Evolutionary conservation across 208 protist species (phyloP).

Genomic region (Zelonia costaricensis): DNA sequence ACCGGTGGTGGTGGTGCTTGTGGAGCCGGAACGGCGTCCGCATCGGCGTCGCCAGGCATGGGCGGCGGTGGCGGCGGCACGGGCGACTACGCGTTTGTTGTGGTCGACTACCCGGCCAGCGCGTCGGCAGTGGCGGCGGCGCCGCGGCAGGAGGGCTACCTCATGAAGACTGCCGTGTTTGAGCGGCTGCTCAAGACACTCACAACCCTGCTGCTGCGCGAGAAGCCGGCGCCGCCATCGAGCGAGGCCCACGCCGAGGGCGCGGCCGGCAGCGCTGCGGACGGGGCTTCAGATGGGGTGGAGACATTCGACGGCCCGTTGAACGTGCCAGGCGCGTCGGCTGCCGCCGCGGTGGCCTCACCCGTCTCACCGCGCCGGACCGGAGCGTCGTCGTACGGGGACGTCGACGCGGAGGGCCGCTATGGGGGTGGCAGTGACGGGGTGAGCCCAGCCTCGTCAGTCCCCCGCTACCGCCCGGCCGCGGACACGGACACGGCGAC

Average conservation of each 20-base stretch:
- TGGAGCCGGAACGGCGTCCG: no score
- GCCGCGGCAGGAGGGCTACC: constrained; percentile 20
- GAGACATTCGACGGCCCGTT: no score
- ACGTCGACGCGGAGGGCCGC: no score
- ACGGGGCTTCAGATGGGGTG: no score
- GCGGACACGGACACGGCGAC: constrained; percentile 1
- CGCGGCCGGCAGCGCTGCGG: not conserved
- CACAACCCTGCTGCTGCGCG: constrained; percentile 12
- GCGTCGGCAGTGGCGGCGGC: no score
- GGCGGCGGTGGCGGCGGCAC: not conserved
- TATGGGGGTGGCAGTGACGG: no score
- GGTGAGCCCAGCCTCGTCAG: not conserved
- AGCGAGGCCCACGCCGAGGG: not conserved
- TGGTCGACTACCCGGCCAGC: constrained; percentile 15
- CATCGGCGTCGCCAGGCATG: no score
- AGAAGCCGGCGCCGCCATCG: not conserved
- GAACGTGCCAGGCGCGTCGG: no score
- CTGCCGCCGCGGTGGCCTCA: no score
- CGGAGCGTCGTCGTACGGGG: no score
- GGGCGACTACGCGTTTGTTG: constrained; percentile 25
- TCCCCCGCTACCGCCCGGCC: not conserved
- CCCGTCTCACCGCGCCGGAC: no score
- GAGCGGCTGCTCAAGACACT: constrained; percentile 24
- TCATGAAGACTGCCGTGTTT: constrained; percentile 26
- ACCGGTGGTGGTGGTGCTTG: no score